These are phyloP conservation scores for Candida neerlandica DNA, from an alignment of 1,139 yeast species.

Conservation along the genomic window DNA sequence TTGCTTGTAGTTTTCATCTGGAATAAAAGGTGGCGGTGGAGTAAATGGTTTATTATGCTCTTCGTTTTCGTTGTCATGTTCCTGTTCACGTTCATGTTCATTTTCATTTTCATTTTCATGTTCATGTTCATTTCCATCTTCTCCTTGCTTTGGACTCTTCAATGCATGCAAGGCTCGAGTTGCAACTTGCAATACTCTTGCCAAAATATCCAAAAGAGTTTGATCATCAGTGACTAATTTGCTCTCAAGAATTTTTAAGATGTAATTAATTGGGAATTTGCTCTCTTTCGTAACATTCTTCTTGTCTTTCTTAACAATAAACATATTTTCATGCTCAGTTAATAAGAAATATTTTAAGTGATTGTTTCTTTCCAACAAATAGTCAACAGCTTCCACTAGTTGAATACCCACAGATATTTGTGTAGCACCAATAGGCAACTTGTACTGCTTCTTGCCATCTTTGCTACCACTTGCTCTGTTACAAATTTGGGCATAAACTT, in stretches of 20 bases:
- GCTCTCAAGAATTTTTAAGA: constrained; percentile 65
- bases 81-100: background rate
- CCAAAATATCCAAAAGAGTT: constrained; percentile 72
- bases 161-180: constrained; percentile 69
- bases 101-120: background rate
- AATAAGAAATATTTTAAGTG: constrained; percentile 76
- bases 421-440: constrained; percentile 64
- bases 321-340: constrained; percentile 74
- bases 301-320: constrained; percentile 44
- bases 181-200: constrained; percentile 74
- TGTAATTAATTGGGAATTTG: constrained; percentile 71
- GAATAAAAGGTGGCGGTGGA: constrained; percentile 69
- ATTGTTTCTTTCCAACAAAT: constrained; percentile 66
- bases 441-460: constrained; percentile 21
- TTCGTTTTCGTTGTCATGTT: constrained; percentile 1
- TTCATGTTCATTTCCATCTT: constrained; percentile 4
- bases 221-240: constrained; percentile 69
- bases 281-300: constrained; percentile 38
- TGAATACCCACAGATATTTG: constrained; percentile 77
- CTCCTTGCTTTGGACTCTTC: constrained; percentile 27
- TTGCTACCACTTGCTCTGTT: constrained; percentile 28
- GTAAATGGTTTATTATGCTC: constrained; percentile 36
- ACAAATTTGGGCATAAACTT: constrained; percentile 61
- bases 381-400: constrained; percentile 73
- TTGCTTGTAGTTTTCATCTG: constrained; percentile 62